Evolutionary conservation across 306 rosid genomes (phyloP).

Genomic region (Castanea sativa): DNA sequence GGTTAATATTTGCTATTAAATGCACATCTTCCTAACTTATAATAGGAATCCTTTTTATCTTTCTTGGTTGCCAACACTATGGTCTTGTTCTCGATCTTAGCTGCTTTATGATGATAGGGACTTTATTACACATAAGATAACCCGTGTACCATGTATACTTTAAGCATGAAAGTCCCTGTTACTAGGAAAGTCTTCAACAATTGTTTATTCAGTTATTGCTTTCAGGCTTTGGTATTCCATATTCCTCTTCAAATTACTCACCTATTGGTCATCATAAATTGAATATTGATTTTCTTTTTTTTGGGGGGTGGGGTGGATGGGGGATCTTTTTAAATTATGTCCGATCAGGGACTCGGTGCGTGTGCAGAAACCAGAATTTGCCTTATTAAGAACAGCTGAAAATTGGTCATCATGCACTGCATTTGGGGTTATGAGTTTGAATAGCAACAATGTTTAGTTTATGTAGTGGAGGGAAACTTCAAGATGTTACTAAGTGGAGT

Average conservation of each 20-base stretch:
- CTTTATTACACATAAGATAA: not conserved
- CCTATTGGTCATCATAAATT: not conserved
- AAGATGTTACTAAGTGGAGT: not conserved
- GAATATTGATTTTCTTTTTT: not conserved
- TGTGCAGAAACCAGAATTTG: no score
- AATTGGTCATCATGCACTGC: not conserved
- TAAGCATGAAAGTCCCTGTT: not conserved
- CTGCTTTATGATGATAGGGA: not conserved
- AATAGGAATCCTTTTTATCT: not conserved
- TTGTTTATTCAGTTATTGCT: not conserved
- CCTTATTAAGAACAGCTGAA: no score
- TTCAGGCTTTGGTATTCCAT: not conserved
- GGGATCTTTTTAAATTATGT: no score
- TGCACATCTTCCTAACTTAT: conserved; percentile 2
- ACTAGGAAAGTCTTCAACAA: not conserved
- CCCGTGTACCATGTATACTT: not conserved
- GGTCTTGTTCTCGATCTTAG: not conserved
- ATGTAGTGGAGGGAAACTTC: not conserved
- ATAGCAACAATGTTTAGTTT: no score
- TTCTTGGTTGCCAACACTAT: not conserved
- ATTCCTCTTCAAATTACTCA: not conserved
- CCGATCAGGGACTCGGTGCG: no score
- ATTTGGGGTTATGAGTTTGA: not conserved
- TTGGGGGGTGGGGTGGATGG: not conserved
- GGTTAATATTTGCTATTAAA: conserved; percentile 43